A percentile compares a stretch with the other conserved stretches of the same genome.
phyloP scores from a whole-genome alignment of 2,329 filamentous ascomycete species.

The Trichothecium roseum region DNA sequence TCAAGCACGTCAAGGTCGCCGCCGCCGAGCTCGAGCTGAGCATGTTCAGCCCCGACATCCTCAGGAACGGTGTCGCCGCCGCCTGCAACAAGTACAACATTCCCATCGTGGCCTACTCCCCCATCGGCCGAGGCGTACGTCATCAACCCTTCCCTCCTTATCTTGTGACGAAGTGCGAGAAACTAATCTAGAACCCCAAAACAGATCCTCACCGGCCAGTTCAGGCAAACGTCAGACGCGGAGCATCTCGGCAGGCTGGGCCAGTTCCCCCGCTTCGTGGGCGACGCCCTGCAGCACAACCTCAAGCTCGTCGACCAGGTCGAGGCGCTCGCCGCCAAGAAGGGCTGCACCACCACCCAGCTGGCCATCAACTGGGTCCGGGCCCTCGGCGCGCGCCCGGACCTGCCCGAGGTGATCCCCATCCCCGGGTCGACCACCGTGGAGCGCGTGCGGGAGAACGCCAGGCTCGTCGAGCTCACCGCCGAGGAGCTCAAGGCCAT shows the following conservation, averaged over 20 bases:
- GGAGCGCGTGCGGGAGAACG: conserved; percentile 51
- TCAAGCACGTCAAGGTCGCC: conserved; percentile 30
- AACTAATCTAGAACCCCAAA: conserved; percentile 29
- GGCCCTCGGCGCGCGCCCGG: conserved; percentile 36
- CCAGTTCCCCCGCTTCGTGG: conserved; percentile 46
- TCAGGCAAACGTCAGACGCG: conserved; percentile 44
- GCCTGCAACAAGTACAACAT: conserved; percentile 55
- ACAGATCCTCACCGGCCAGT: conserved; percentile 41
- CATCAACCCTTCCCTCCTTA: not conserved
- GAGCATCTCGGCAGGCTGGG: conserved; percentile 36
- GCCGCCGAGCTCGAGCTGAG: conserved; percentile 46
- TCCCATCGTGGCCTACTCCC: conserved; percentile 62
- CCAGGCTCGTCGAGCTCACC: conserved; percentile 35
- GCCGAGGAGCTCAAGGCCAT: conserved; percentile 40
- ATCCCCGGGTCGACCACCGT: conserved; percentile 54
- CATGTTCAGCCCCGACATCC: conserved; percentile 35
- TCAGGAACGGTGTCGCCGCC: conserved; percentile 39
- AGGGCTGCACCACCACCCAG: conserved; percentile 51
- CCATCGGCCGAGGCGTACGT: conserved; percentile 47
- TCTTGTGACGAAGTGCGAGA: conserved; percentile 5
- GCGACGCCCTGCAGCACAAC: conserved; percentile 53
- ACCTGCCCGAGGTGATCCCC: conserved; percentile 49
- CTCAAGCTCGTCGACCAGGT: conserved; percentile 48
- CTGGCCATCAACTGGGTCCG: conserved; percentile 56
- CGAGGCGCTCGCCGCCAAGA: conserved; percentile 45